Percentiles rank a stretch among this genome's conserved stretches.
These are phyloP conservation scores for Boletus insuetus DNA, from an alignment of 768 basidiomycete species.

Conservation along the genomic window DNA sequence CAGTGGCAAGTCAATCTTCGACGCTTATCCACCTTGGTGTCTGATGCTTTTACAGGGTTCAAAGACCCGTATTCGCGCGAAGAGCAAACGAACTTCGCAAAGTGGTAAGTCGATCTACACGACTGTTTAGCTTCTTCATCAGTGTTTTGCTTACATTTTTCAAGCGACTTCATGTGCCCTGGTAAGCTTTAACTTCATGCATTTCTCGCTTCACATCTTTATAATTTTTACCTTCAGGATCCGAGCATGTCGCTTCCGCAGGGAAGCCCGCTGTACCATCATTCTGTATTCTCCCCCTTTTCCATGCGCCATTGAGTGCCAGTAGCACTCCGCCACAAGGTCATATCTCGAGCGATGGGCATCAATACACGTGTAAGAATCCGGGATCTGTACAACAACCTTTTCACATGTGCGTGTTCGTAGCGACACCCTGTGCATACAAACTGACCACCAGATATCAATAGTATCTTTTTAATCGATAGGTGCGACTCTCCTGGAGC, in stretches of 20 bases:
- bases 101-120: slow-evolving; percentile 40
- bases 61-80: slow-evolving; percentile 61
- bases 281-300: slow-evolving; percentile 52
- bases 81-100: slow-evolving; percentile 49
- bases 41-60: slow-evolving; percentile 41
- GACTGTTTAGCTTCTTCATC: not conserved
- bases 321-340: slow-evolving; percentile 30
- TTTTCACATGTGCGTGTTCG: slow-evolving; percentile 53
- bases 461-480: slow-evolving; percentile 23
- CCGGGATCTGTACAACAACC: slow-evolving; percentile 47
- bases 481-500: slow-evolving; percentile 1
- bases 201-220: not conserved
- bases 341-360: slow-evolving; percentile 56
- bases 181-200: no score
- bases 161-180: slow-evolving; percentile 37
- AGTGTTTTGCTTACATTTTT: not conserved
- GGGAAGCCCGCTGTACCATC: slow-evolving; percentile 44
- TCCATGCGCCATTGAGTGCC: slow-evolving; percentile 40
- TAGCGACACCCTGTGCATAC: not conserved
- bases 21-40: not conserved
- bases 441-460: not conserved
- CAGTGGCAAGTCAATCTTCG: slow-evolving; percentile 37
- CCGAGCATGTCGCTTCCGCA: slow-evolving; percentile 45
- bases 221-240: slow-evolving; percentile 31
- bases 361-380: slow-evolving; percentile 51